Conservation (phyloP, 1,284 basidiomycete genomes). For the Fomes fomentarius region DNA sequence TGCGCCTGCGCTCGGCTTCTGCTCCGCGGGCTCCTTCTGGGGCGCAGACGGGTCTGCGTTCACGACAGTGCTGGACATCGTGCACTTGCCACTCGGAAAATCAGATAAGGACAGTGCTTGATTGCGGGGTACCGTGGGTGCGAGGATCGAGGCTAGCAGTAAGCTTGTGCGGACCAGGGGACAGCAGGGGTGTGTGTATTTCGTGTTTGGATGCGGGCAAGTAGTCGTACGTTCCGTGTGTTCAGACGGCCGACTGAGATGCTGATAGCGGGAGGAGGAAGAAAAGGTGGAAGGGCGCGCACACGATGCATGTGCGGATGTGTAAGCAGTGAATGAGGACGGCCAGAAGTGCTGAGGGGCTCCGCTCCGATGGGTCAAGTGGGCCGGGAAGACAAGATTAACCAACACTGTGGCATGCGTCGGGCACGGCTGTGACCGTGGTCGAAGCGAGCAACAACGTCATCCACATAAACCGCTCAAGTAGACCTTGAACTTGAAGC, state of each 20-base stretch:
- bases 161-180: too few relatives aligned
- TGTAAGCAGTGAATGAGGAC: background rate
- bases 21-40: background rate
- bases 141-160: too few relatives aligned
- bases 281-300: background rate
- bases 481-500: too few relatives aligned
- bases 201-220: background rate
- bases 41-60: constrained; percentile 5
- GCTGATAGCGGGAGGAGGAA: background rate
- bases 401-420: too few relatives aligned
- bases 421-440: too few relatives aligned
- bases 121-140: too few relatives aligned
- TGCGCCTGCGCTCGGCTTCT: background rate
- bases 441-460: too few relatives aligned
- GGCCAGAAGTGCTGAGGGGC: background rate
- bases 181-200: background rate
- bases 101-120: too few relatives aligned
- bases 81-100: too few relatives aligned
- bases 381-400: too few relatives aligned
- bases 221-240: background rate
- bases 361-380: too few relatives aligned
- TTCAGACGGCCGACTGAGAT: background rate
- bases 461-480: too few relatives aligned
- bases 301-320: background rate
- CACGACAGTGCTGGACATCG: constrained; percentile 1